Evolutionary conservation across 306 rosid species (phyloP).

Genomic region (Pyrus bretschneideri): DNA sequence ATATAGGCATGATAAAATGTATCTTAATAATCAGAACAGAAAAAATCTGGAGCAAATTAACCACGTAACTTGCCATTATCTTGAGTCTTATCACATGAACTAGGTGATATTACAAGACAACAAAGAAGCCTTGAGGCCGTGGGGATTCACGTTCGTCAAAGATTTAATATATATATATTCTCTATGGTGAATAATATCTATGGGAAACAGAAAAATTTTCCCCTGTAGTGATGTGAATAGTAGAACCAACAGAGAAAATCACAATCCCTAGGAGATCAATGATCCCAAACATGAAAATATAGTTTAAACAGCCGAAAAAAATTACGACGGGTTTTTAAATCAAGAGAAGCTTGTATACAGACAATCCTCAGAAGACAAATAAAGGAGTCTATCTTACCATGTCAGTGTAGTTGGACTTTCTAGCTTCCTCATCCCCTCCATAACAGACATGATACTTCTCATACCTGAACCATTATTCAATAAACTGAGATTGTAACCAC

Average conservation of each 20-base stretch:
- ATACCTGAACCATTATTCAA: constrained; percentile 51
- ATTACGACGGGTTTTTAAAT: background rate
- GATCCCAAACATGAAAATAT: background rate
- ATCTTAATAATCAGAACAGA: background rate
- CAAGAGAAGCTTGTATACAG: background rate
- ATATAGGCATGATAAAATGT: background rate
- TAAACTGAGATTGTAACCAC: background rate
- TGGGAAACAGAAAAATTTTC: background rate
- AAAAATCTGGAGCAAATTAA: background rate
- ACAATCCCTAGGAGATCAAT: background rate
- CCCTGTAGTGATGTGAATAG: background rate
- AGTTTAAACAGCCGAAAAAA: background rate
- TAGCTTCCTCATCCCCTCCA: constrained; percentile 80
- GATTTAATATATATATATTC: background rate
- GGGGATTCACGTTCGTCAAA: background rate
- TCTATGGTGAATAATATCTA: background rate
- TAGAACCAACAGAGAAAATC: background rate
- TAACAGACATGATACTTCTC: constrained; percentile 85
- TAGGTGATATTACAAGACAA: background rate
- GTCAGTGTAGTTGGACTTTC: constrained; percentile 77
- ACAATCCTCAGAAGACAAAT: background rate
- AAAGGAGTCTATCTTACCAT: constrained; percentile 57
- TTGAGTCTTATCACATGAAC: background rate
- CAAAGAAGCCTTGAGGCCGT: background rate
- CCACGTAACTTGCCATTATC: background rate